A percentile compares a stretch with the other conserved stretches of the same genome.
Evolutionary conservation across 768 basidiomycete genomes (phyloP).

Genomic region (Boletellus ananiceps): DNA sequence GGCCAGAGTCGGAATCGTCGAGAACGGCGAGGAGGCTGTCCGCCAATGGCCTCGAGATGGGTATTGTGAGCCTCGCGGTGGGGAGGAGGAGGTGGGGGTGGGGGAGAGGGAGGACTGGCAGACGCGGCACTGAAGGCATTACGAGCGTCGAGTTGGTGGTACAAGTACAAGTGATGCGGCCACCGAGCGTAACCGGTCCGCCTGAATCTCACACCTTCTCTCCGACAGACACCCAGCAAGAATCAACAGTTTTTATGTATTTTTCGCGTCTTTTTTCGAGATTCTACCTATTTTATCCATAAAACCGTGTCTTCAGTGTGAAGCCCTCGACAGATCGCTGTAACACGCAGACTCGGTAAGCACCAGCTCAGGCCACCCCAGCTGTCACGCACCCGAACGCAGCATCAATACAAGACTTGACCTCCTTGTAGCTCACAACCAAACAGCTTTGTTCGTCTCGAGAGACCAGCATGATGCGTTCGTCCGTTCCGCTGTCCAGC

Average conservation of each 20-base stretch:
- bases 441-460: slow-evolving; percentile 96
- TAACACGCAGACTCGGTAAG: background rate
- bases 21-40: slow-evolving; percentile 63
- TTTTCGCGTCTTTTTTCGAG: slow-evolving; percentile 59
- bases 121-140: slow-evolving; percentile 34
- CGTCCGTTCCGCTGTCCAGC: slow-evolving; percentile 92
- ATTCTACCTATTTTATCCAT: slow-evolving; percentile 60
- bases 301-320: slow-evolving; percentile 16
- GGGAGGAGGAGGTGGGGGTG: slow-evolving; percentile 76
- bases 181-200: background rate
- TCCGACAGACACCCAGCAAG: background rate
- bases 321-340: slow-evolving; percentile 44
- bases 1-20: slow-evolving; percentile 57
- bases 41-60: slow-evolving; percentile 57
- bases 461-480: slow-evolving; percentile 90
- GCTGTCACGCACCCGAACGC: slow-evolving; percentile 64
- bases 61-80: slow-evolving; percentile 61
- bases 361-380: background rate
- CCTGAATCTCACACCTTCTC: slow-evolving; percentile 1
- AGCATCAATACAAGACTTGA: slow-evolving; percentile 79
- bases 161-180: background rate
- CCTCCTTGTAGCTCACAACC: slow-evolving; percentile 88
- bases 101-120: slow-evolving; percentile 66
- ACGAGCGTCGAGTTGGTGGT: background rate
- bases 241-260: slow-evolving; percentile 31